phyloP scores from a whole-genome alignment of 2,329 filamentous ascomycete species.

The Penicillium sp. region DNA sequence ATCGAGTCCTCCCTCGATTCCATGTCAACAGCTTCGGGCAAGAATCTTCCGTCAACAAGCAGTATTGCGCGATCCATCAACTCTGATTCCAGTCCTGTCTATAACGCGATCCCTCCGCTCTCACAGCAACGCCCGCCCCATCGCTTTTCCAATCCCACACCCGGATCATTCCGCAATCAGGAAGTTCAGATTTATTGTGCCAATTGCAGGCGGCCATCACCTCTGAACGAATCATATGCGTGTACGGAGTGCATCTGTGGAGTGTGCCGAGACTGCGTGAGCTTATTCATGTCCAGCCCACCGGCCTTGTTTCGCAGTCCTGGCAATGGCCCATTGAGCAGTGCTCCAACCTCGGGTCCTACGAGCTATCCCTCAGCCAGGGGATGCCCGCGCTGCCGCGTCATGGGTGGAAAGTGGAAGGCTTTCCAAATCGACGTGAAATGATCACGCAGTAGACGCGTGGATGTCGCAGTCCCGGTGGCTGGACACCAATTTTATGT shows the following conservation, averaged over 20 bases:
- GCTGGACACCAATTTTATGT: neutral
- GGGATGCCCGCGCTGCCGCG: constrained; percentile 43
- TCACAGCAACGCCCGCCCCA: constrained; percentile 35
- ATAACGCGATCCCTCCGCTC: constrained; percentile 34
- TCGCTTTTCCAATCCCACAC: constrained; percentile 47
- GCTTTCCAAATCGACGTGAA: constrained; percentile 45
- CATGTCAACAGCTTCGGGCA: constrained; percentile 46
- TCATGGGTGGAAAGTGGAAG: constrained; percentile 44
- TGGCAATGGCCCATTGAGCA: constrained; percentile 19
- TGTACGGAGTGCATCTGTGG: constrained; percentile 96
- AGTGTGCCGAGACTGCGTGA: constrained; percentile 78
- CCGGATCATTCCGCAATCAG: constrained; percentile 43
- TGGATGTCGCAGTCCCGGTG: neutral
- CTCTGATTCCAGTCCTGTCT: constrained; percentile 56
- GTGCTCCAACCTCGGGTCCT: constrained; percentile 20
- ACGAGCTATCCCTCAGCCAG: constrained; percentile 36
- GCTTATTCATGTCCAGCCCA: constrained; percentile 40
- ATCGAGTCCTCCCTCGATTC: constrained; percentile 71
- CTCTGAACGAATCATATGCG: constrained; percentile 78
- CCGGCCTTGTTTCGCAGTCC: constrained; percentile 34
- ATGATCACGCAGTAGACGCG: constrained; percentile 20
- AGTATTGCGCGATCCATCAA: constrained; percentile 65
- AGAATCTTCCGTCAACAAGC: constrained; percentile 62
- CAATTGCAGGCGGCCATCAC: constrained; percentile 70
- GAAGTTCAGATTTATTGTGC: constrained; percentile 86